Conservation (phyloP, 352 stramenopile genomes). For the Phytophthora pseudosyringae region DNA sequence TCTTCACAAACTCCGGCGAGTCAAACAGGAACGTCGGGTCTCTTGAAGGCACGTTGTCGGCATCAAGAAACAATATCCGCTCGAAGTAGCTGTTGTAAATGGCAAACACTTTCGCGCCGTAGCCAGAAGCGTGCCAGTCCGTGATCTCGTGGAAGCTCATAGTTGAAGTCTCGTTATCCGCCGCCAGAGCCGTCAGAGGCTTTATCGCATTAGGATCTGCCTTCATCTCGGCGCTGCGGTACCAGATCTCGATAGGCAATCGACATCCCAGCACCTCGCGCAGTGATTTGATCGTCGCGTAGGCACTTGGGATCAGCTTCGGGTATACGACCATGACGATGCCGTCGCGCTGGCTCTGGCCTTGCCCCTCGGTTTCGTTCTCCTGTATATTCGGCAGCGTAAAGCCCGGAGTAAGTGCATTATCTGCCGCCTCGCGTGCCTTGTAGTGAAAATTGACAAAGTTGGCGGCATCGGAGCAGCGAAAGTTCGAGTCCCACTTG, state of each 20-base stretch:
- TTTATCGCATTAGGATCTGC: constrained; percentile 27
- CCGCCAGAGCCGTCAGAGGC: constrained; percentile 25
- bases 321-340: constrained; percentile 69
- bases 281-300: constrained; percentile 49
- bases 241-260: constrained; percentile 70
- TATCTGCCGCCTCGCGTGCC: constrained; percentile 23
- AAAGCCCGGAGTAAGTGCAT: constrained; percentile 23
- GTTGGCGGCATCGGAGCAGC: constrained; percentile 52
- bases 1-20: constrained; percentile 41
- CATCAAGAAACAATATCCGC: constrained; percentile 62
- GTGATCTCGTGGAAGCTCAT: constrained; percentile 43
- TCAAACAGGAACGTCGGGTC: constrained; percentile 65
- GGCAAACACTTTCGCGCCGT: constrained; percentile 55
- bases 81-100: constrained; percentile 55
- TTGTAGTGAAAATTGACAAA: constrained; percentile 52
- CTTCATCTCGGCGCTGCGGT: constrained; percentile 40
- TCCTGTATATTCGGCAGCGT: constrained; percentile 26
- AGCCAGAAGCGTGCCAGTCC: constrained; percentile 40
- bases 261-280: constrained; percentile 43
- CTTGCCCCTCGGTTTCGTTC: not conserved
- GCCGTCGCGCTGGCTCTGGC: constrained; percentile 25
- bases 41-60: constrained; percentile 54
- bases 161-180: constrained; percentile 24
- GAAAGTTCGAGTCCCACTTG: constrained; percentile 42
- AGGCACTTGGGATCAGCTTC: constrained; percentile 50